phyloP scores from a whole-genome alignment of 768 basidiomycete genomes.

The Mycena chlorophos region DNA sequence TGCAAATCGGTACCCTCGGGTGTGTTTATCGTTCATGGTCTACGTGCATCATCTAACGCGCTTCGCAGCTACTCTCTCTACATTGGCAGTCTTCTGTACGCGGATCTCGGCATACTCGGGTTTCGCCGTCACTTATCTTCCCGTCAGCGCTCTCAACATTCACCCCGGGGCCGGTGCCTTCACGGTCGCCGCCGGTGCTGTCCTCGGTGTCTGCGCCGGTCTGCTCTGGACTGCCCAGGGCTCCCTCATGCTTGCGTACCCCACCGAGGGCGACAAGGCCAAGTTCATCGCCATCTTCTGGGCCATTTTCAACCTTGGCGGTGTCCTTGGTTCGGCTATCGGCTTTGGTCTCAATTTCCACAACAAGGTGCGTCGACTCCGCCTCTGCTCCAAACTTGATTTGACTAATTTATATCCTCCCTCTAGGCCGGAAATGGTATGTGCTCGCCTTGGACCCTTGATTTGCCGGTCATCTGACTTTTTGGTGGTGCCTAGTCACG shows the following conservation, averaged over 20 bases:
- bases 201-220: conserved; percentile 71
- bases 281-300: conserved; percentile 79
- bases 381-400: conserved; percentile 1
- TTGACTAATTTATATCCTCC: conserved; percentile 26
- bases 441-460: conserved; percentile 16
- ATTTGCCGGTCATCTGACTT: conserved; percentile 1
- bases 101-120: background rate
- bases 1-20: conserved; percentile 71
- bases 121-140: conserved; percentile 1
- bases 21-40: conserved; percentile 43
- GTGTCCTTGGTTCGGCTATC: conserved; percentile 76
- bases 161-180: conserved; percentile 61
- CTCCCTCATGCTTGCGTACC: conserved; percentile 82
- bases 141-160: conserved; percentile 63
- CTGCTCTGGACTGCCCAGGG: conserved; percentile 85
- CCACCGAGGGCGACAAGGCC: conserved; percentile 78
- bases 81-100: conserved; percentile 72
- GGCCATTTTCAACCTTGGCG: conserved; percentile 81
- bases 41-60: background rate
- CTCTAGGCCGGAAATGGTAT: conserved; percentile 42
- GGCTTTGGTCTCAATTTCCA: conserved; percentile 71
- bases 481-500: conserved; percentile 46
- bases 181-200: conserved; percentile 68
- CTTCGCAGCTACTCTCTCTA: conserved; percentile 44
- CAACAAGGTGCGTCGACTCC: conserved; percentile 52